These are phyloP conservation scores for Diplodia sapinea DNA, from an alignment of 2,329 filamentous ascomycete genomes.

Conservation along the genomic window DNA sequence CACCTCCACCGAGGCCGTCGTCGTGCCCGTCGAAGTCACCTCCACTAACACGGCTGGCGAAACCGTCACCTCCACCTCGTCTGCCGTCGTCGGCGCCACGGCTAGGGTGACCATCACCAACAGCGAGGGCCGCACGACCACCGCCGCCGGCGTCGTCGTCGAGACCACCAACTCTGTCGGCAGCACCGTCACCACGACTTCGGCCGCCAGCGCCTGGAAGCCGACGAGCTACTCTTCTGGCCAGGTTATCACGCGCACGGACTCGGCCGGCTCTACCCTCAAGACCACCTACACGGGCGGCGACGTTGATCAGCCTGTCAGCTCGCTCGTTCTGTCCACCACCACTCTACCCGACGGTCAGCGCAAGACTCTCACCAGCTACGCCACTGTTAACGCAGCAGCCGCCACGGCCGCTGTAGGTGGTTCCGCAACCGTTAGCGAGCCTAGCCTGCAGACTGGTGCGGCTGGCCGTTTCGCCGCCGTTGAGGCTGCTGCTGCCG, in stretches of 20 bases:
- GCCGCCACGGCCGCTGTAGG: constrained; percentile 34
- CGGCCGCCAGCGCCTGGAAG: constrained; percentile 38
- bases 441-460: constrained; percentile 49
- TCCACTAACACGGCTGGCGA: constrained; percentile 48
- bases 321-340: constrained; percentile 47
- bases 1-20: constrained; percentile 38
- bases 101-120: constrained; percentile 51
- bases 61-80: constrained; percentile 46
- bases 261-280: constrained; percentile 49
- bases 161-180: constrained; percentile 50
- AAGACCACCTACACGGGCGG: constrained; percentile 55
- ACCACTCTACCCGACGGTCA: constrained; percentile 43
- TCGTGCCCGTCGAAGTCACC: constrained; percentile 49
- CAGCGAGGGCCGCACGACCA: constrained; percentile 45
- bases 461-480: constrained; percentile 34
- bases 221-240: constrained; percentile 42
- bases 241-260: constrained; percentile 52
- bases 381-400: constrained; percentile 49
- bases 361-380: constrained; percentile 52
- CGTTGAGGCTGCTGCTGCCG: constrained; percentile 40
- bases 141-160: constrained; percentile 46
- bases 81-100: constrained; percentile 49
- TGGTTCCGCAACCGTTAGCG: constrained; percentile 34
- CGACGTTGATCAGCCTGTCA: constrained; percentile 45
- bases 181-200: constrained; percentile 44